Base-by-base conservation (phyloP, 208 protist genomes). In the Spongospora subterranea region DNA sequence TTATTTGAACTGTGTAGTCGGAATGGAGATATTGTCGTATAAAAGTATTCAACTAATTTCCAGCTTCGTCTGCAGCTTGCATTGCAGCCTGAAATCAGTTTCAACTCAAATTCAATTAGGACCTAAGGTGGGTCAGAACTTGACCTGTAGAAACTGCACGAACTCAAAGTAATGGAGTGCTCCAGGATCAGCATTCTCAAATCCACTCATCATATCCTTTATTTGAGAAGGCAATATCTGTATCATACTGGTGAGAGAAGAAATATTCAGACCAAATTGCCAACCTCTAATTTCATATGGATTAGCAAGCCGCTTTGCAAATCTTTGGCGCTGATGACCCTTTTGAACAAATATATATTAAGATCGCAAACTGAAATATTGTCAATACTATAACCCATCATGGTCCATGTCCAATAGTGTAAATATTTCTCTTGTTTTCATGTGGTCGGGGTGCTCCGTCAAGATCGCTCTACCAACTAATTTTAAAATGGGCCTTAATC, bases 101-200 rank as follows among this genome's bases (percentile, higher is more conserved):
- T 20, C 17, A 82, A 35, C 6, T 43, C n/a, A n/a, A n/a, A n/a
- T n/a, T n/a, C n/a, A n/a, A 13, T n/a, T 82, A n/a, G 35, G 71
- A 82, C 6, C 17, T 39, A 45, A 35, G 71, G 17, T 35, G 13
- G n/a, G 35, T 40, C n/a, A 82, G 35, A 43, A 43, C 35, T 29
- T 82, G 40, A 82, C 71, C 71, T 82, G 71, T 35, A 82, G 17
- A 39, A 82, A 82, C n/a, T 35, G 71, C 6, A 82, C 71, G 11
- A 82, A 35, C n/a, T 82, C 17, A 82, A 82, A 82, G 71, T 82
- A 82, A 35, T 82, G 71, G 17, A 82, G n/a, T 35, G 6, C 24
- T 60, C 50, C 50, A 29, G 50, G 6, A 24, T 24, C 13, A 60
- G 6, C 24, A 29, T 60, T 60, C 6, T 60, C 50, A 60, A 60